These are phyloP conservation scores for Cylindrotheca fusiformis DNA, from an alignment of 108 stramenopile species.

Conservation along the genomic window DNA sequence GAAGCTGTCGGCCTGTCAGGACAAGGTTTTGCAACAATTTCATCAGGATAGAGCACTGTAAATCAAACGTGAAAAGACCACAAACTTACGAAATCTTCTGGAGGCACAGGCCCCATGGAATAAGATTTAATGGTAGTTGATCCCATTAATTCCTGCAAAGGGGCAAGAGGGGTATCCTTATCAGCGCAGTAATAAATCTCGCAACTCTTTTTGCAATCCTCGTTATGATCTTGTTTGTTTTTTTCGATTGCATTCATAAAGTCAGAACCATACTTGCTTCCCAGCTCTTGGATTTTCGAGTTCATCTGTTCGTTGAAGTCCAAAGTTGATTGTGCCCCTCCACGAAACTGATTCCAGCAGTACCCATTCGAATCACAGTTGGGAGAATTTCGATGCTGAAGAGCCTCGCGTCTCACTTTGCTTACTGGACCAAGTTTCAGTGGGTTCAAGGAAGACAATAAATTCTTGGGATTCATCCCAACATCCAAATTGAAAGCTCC, in stretches of 20 bases:
- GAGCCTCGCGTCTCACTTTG: conserved; percentile 16
- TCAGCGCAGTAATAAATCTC: conserved; percentile 54
- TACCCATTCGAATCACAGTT: conserved; percentile 7
- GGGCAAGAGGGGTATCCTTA: conserved; percentile 8
- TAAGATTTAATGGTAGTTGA: conserved; percentile 47
- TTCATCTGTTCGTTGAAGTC: conserved; percentile 16
- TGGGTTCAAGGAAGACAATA: conserved; percentile 8
- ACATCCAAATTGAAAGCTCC: conserved; percentile 35
- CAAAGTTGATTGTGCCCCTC: conserved; percentile 9
- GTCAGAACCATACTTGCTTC: conserved; percentile 32
- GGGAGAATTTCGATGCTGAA: neutral
- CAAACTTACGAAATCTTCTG: conserved; percentile 51
- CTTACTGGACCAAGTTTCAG: conserved; percentile 34
- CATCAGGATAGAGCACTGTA: too few relatives aligned
- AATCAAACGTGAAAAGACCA: too few relatives aligned
- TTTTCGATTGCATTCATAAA: conserved; percentile 39
- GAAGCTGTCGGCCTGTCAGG: conserved; percentile 34
- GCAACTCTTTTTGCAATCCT: conserved; percentile 55
- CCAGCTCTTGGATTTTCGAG: conserved; percentile 27
- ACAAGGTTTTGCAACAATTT: too few relatives aligned
- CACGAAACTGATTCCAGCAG: neutral
- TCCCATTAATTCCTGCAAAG: conserved; percentile 4
- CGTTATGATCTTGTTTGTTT: conserved; percentile 45
- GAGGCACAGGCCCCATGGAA: conserved; percentile 57
- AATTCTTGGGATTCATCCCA: neutral